These are phyloP conservation scores for Macadamia tetraphylla DNA, from an alignment of 164 flowering plant genomes.

Conservation along the genomic window DNA sequence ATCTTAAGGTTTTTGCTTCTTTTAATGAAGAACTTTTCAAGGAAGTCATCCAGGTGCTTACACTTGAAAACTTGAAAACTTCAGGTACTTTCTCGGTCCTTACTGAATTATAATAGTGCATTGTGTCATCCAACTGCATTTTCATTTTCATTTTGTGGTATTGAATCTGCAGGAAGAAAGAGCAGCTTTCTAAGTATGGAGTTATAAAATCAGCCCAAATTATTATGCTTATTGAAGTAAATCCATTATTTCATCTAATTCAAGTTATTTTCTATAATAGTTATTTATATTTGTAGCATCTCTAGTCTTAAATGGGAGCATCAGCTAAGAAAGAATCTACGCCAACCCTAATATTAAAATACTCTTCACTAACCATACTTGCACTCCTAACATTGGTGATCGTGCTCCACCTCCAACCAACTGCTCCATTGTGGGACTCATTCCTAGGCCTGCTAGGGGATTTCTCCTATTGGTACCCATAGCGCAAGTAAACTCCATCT, in stretches of 20 bases:
- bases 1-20: constrained; percentile 59
- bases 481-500: constrained; percentile 32
- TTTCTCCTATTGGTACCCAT: constrained; percentile 57
- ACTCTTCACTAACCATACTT: constrained; percentile 58
- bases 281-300: constrained; percentile 9
- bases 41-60: constrained; percentile 58
- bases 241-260: constrained; percentile 29
- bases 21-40: constrained; percentile 73
- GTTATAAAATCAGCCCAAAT: constrained; percentile 65
- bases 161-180: constrained; percentile 47
- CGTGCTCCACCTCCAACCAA: constrained; percentile 49
- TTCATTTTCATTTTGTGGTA: background rate
- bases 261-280: background rate
- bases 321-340: constrained; percentile 70
- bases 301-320: constrained; percentile 81
- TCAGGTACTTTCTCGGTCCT: constrained; percentile 27
- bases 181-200: constrained; percentile 71
- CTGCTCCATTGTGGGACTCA: constrained; percentile 34
- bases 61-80: constrained; percentile 66
- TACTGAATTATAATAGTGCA: background rate
- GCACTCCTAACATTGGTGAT: constrained; percentile 48
- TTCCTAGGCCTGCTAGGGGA: too few species aligned
- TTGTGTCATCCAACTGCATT: background rate
- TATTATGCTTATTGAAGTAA: constrained; percentile 71
- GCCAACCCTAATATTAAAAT: constrained; percentile 75